A percentile compares a stretch with the other conserved stretches of the same genome.
Evolutionary conservation across 805 yeast genomes (phyloP).

Genomic region (Hemisphaericaspora nanyangensis): DNA sequence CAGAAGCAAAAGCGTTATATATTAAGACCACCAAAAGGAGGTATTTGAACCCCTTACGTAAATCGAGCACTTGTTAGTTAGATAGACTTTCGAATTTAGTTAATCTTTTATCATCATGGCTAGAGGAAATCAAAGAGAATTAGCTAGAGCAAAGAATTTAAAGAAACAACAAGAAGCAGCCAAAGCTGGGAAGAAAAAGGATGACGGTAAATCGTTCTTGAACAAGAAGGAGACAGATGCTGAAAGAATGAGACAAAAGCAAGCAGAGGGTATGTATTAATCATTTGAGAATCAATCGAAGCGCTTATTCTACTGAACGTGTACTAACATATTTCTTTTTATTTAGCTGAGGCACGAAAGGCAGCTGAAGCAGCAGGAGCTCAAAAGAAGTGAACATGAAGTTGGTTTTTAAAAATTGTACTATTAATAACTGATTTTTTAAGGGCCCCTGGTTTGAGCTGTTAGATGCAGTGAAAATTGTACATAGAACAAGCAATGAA

Average conservation of each 20-base stretch:
- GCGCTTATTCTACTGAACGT: too few species aligned
- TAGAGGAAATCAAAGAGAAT: conserved; percentile 94
- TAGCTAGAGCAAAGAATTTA: conserved; percentile 82
- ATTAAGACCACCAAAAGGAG: too few species aligned
- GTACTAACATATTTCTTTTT: conserved; percentile 3
- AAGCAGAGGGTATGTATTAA: conserved; percentile 62
- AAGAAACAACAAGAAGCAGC: conserved; percentile 71
- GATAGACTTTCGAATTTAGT: too few species aligned
- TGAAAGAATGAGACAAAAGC: conserved; percentile 84
- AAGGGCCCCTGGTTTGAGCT: too few species aligned
- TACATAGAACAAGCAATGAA: too few species aligned
- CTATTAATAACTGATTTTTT: too few species aligned
- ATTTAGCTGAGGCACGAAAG: conserved; percentile 47
- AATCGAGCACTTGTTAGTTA: too few species aligned
- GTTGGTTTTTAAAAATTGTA: too few species aligned
- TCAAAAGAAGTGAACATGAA: conserved; percentile 7
- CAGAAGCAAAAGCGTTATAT: too few species aligned
- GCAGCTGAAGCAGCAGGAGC: conserved; percentile 27
- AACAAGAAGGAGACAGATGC: conserved; percentile 89
- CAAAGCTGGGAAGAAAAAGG: conserved; percentile 58
- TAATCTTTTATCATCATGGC: conserved; percentile 50
- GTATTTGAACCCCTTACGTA: too few species aligned
- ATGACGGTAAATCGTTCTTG: conserved; percentile 57
- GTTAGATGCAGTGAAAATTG: too few species aligned
- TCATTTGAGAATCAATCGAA: neutral